Conservation (phyloP, 2,329 filamentous ascomycete genomes). For the Chalaropsis thielavioides region DNA sequence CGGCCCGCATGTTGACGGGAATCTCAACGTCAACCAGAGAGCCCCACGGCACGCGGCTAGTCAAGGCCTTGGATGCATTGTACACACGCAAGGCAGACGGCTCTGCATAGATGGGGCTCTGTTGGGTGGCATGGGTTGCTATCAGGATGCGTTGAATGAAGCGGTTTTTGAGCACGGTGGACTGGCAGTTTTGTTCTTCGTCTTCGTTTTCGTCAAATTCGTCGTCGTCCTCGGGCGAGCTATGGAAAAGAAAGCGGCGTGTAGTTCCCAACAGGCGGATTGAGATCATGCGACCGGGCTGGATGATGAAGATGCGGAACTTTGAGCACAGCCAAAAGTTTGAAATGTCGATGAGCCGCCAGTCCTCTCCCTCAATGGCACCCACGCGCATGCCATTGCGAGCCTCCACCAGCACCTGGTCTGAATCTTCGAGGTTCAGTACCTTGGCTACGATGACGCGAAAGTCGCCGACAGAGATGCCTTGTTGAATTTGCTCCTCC, state of each 20-base stretch:
- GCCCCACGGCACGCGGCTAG: constrained; percentile 5
- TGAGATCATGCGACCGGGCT: background rate
- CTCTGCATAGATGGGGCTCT: background rate
- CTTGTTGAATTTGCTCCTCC: background rate
- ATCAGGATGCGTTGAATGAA: constrained; percentile 1
- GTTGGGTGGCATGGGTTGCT: constrained; percentile 1
- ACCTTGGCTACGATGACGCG: constrained; percentile 2
- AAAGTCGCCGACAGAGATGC: constrained; percentile 10
- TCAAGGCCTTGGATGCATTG: background rate
- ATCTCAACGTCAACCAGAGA: constrained; percentile 12
- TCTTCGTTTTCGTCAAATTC: constrained; percentile 9
- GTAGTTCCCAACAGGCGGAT: constrained; percentile 6
- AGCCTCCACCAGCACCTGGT: constrained; percentile 13
- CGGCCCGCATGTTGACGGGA: background rate
- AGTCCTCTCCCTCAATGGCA: constrained; percentile 14
- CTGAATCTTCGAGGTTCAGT: constrained; percentile 12
- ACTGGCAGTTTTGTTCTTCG: background rate
- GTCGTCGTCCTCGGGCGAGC: constrained; percentile 10
- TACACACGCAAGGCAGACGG: background rate
- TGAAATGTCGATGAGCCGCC: constrained; percentile 12
- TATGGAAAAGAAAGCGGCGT: constrained; percentile 14
- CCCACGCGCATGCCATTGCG: constrained; percentile 14
- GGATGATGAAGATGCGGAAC: constrained; percentile 11
- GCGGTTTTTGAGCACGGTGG: background rate
- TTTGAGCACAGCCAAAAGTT: constrained; percentile 14